These are phyloP conservation scores for Diaporthe vaccinii DNA, from an alignment of 2,329 filamentous ascomycete species.

Conservation along the genomic window DNA sequence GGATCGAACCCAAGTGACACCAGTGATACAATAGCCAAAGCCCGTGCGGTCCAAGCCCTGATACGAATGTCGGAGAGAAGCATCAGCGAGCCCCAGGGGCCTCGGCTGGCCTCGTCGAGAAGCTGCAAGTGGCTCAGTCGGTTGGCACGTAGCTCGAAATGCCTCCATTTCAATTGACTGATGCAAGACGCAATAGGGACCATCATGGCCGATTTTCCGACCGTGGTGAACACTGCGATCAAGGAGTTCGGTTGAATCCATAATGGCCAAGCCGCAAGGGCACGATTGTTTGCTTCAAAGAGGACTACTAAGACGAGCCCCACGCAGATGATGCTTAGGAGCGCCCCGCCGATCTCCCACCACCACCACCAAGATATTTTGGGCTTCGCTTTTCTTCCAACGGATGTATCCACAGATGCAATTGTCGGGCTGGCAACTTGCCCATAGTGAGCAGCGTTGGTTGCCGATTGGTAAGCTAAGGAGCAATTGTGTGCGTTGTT, in stretches of 20 bases:
- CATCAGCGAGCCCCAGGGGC: conserved; percentile 45
- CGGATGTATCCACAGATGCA: background rate
- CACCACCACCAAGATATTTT: conserved; percentile 35
- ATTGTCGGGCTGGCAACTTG: background rate
- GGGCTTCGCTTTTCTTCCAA: background rate
- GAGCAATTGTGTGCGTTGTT: background rate
- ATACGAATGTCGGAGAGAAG: conserved; percentile 10
- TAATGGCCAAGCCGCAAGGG: conserved; percentile 30
- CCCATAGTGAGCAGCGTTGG: background rate
- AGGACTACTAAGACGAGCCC: conserved; percentile 35
- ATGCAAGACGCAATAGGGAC: conserved; percentile 43
- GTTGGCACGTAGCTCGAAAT: conserved; percentile 38
- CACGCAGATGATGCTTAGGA: conserved; percentile 37
- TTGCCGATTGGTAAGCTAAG: background rate
- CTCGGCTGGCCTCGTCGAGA: conserved; percentile 45
- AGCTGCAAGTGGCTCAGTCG: conserved; percentile 43
- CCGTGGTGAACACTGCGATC: conserved; percentile 43
- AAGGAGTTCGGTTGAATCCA: conserved; percentile 42
- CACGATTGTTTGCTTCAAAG: background rate
- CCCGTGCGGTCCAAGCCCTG: conserved; percentile 20
- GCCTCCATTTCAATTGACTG: conserved; percentile 45
- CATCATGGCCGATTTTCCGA: conserved; percentile 44
- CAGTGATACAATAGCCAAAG: conserved; percentile 40
- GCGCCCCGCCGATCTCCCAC: conserved; percentile 33
- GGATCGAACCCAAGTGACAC: conserved; percentile 42